These are phyloP conservation scores for Halophytophthora polymorphica DNA, from an alignment of 352 stramenopile genomes.

Conservation along the genomic window DNA sequence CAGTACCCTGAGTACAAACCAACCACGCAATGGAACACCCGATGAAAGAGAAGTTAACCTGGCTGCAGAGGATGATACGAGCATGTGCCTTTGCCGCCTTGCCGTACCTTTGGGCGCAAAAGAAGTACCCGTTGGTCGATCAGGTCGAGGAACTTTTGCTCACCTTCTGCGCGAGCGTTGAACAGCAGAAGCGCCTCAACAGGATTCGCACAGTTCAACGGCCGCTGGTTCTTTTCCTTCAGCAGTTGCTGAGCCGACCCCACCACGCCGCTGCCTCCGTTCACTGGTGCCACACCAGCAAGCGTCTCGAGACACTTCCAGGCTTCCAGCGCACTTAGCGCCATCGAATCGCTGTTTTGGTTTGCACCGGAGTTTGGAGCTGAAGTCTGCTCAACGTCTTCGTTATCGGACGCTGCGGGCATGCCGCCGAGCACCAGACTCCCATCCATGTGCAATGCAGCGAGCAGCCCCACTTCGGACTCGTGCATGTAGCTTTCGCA, in stretches of 20 bases:
- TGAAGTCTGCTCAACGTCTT: background rate
- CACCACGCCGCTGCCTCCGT: slow-evolving; percentile 22
- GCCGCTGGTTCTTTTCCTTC: slow-evolving; percentile 29
- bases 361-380: background rate
- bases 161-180: slow-evolving; percentile 47
- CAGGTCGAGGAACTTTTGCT: slow-evolving; percentile 63
- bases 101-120: slow-evolving; percentile 59
- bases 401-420: background rate
- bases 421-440: slow-evolving; percentile 21
- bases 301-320: slow-evolving; percentile 73
- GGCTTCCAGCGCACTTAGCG: slow-evolving; percentile 50
- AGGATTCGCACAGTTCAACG: slow-evolving; percentile 43
- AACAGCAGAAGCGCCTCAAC: slow-evolving; percentile 66
- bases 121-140: slow-evolving; percentile 52
- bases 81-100: background rate
- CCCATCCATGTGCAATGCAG: slow-evolving; percentile 41
- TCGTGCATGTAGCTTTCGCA: slow-evolving; percentile 43
- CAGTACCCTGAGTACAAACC: slow-evolving; percentile 27
- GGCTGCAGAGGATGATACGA: background rate
- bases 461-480: slow-evolving; percentile 20
- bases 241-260: slow-evolving; percentile 46
- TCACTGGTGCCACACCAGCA: slow-evolving; percentile 25
- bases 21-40: background rate
- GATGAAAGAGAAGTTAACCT: background rate
- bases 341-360: slow-evolving; percentile 14